Conservation (phyloP, 2,329 filamentous ascomycete genomes). For the Colletotrichum tofieldiae region DNA sequence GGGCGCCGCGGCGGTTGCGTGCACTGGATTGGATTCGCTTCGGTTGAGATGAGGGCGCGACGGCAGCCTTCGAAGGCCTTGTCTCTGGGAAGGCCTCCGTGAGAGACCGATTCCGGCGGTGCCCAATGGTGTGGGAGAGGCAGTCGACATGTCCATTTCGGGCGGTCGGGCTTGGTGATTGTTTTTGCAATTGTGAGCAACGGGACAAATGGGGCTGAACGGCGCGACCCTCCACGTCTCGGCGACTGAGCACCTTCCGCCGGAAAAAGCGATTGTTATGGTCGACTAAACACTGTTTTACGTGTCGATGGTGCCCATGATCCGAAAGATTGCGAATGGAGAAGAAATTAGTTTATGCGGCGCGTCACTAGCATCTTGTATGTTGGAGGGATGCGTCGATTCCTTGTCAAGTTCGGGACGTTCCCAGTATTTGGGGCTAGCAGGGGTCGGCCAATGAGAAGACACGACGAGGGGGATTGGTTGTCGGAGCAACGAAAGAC, state of each 20-base stretch:
- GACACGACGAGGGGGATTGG: constrained; percentile 8
- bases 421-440: constrained; percentile 44
- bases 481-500: constrained; percentile 48
- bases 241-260: constrained; percentile 17
- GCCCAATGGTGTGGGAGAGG: constrained; percentile 70
- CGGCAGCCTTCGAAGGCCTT: constrained; percentile 66
- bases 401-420: constrained; percentile 42
- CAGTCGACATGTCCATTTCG: constrained; percentile 62
- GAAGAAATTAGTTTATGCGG: constrained; percentile 56
- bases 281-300: constrained; percentile 55
- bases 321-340: constrained; percentile 52
- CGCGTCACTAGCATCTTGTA: constrained; percentile 49
- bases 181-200: constrained; percentile 33
- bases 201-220: constrained; percentile 14
- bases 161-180: constrained; percentile 16
- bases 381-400: constrained; percentile 39
- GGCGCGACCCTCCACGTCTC: constrained; percentile 39
- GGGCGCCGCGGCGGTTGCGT: constrained; percentile 46
- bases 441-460: constrained; percentile 42
- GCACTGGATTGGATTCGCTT: constrained; percentile 61
- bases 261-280: constrained; percentile 41
- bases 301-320: constrained; percentile 59
- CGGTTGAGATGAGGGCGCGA: constrained; percentile 63
- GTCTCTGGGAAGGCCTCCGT: constrained; percentile 70
- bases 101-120: constrained; percentile 61